These are phyloP conservation scores for Casaregolazyma suthepensis DNA, from an alignment of 1,139 yeast genomes.

Conservation along the genomic window DNA sequence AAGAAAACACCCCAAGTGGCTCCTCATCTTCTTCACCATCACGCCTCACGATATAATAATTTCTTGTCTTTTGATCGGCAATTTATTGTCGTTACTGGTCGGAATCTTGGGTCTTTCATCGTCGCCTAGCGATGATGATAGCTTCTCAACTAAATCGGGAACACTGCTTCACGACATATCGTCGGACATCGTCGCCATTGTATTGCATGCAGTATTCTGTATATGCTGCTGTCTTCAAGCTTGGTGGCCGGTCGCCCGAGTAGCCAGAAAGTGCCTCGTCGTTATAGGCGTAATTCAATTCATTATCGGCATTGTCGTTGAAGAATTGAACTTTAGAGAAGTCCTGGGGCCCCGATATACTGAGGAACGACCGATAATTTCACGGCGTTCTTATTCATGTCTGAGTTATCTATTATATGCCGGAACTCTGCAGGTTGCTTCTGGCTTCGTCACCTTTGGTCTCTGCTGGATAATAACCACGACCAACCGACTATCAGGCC, in stretches of 20 bases:
- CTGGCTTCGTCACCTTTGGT: slow-evolving; percentile 14
- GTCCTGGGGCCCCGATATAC: neutral
- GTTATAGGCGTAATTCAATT: slow-evolving; percentile 24
- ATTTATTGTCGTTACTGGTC: slow-evolving; percentile 1
- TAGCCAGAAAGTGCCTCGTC: slow-evolving; percentile 24
- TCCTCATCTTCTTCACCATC: neutral
- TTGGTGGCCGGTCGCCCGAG: slow-evolving; percentile 24
- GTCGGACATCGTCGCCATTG: slow-evolving; percentile 1
- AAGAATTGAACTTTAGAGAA: slow-evolving; percentile 15
- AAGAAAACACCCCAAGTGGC: neutral
- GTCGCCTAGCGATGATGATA: neutral
- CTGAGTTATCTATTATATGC: slow-evolving; percentile 6
- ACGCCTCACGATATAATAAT: neutral
- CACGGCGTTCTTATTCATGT: neutral
- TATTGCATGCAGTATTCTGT: slow-evolving; percentile 2
- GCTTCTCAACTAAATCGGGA: neutral
- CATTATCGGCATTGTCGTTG: slow-evolving; percentile 18
- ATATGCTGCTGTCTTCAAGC: slow-evolving; percentile 14
- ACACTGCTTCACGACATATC: neutral
- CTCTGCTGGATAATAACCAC: slow-evolving; percentile 2
- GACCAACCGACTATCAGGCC: slow-evolving; percentile 6
- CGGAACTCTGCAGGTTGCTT: slow-evolving; percentile 8
- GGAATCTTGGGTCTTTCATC: slow-evolving; percentile 1
- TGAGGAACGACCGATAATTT: neutral
- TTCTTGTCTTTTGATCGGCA: neutral